Conservation (phyloP, 108 stramenopile genomes). For the Heterococcus sp. region DNA sequence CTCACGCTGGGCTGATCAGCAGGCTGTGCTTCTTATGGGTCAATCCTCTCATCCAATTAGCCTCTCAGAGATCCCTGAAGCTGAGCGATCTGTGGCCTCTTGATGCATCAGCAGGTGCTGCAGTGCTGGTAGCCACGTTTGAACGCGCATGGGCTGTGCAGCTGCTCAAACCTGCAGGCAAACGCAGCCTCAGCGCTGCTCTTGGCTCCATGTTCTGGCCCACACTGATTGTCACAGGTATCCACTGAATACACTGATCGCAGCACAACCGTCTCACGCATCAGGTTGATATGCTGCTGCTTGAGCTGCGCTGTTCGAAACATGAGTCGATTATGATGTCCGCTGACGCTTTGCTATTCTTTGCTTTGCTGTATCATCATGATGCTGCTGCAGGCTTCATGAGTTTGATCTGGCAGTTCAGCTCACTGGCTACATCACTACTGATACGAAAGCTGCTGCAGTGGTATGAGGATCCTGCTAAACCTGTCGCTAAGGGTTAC, state of each 20-base stretch:
- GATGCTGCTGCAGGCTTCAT: too few relatives aligned
- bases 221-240: neutral
- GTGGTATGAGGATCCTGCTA: slow-evolving; percentile 3
- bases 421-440: slow-evolving; percentile 1
- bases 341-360: too few relatives aligned
- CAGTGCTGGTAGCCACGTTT: neutral
- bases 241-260: too few relatives aligned
- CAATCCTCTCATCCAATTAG: slow-evolving; percentile 6
- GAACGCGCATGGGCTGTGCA: neutral
- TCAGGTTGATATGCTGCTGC: too few relatives aligned
- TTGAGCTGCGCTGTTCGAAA: too few relatives aligned
- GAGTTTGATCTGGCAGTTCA: neutral
- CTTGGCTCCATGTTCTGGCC: neutral
- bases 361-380: too few relatives aligned
- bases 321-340: too few relatives aligned
- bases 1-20: neutral
- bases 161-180: neutral
- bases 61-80: neutral
- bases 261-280: too few relatives aligned
- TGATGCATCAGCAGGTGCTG: neutral
- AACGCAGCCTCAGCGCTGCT: neutral
- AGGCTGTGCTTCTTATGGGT: slow-evolving; percentile 10
- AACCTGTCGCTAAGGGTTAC: neutral
- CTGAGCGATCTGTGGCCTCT: neutral
- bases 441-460: slow-evolving; percentile 22